Percentiles rank a stretch among this genome's conserved stretches.
Conservation (phyloP, 2,329 filamentous ascomycete species). For the Huntiella omanensis region DNA sequence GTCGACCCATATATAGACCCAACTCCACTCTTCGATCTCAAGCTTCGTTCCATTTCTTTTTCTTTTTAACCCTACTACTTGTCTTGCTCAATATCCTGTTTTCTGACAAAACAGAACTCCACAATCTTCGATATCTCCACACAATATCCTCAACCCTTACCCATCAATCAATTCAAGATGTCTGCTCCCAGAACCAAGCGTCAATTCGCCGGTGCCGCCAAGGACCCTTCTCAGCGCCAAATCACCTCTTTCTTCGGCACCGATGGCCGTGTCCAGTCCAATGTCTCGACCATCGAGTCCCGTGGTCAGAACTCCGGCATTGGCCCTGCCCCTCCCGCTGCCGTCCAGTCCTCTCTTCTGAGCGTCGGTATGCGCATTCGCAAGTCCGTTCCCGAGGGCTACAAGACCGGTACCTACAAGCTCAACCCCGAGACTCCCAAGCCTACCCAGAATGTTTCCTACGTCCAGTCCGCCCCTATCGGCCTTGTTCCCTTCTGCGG, state of each 20-base stretch:
- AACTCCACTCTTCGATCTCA: slow-evolving; percentile 8
- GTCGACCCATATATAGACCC: neutral
- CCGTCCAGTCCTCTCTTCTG: slow-evolving; percentile 65
- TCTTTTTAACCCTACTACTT: neutral
- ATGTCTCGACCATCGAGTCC: slow-evolving; percentile 14
- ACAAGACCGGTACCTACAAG: slow-evolving; percentile 43
- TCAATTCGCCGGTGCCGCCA: slow-evolving; percentile 39
- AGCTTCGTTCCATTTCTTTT: neutral
- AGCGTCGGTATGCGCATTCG: slow-evolving; percentile 87
- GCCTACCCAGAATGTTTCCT: neutral
- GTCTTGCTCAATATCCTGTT: too few species aligned
- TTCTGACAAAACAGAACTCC: neutral
- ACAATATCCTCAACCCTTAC: neutral
- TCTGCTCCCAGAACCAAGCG: slow-evolving; percentile 38
- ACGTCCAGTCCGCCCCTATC: slow-evolving; percentile 19
- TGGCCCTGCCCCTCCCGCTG: slow-evolving; percentile 35
- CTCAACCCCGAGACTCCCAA: slow-evolving; percentile 14
- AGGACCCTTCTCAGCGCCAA: slow-evolving; percentile 38
- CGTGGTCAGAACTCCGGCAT: slow-evolving; percentile 5
- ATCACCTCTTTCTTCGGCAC: slow-evolving; percentile 44
- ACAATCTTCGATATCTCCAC: neutral
- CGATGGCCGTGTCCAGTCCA: slow-evolving; percentile 8
- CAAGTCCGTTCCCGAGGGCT: slow-evolving; percentile 84
- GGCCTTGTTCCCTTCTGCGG: slow-evolving; percentile 71
- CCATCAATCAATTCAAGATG: slow-evolving; percentile 20